A percentile compares a stretch with the other conserved stretches of the same genome.
phyloP scores from a whole-genome alignment of 2,329 filamentous ascomycete species.

The Penicillium verrucosum region DNA sequence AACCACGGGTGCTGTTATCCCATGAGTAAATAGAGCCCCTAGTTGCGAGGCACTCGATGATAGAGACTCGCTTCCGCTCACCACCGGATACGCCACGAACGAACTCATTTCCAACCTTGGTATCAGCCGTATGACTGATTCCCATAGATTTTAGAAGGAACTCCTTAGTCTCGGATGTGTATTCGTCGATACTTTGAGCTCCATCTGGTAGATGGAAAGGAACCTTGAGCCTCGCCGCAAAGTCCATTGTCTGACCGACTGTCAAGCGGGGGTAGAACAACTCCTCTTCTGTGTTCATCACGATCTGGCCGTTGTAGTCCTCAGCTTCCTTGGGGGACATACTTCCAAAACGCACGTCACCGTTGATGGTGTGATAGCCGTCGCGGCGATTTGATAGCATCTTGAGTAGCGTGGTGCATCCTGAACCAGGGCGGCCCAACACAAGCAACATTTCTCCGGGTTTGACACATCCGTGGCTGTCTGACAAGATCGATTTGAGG shows the following conservation, averaged over 20 bases:
- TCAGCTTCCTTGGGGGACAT: conserved; percentile 42
- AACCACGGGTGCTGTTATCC: conserved; percentile 12
- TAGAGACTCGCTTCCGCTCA: conserved; percentile 13
- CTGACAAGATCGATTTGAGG: conserved; percentile 55
- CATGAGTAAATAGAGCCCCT: conserved; percentile 5
- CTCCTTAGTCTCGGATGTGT: conserved; percentile 14
- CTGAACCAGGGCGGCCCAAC: conserved; percentile 63
- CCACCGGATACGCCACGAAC: conserved; percentile 13
- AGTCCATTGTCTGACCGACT: conserved; percentile 51
- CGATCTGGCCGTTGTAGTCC: conserved; percentile 56
- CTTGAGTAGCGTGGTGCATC: conserved; percentile 69
- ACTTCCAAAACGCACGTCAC: conserved; percentile 56
- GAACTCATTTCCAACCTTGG: conserved; percentile 12
- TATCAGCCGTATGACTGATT: conserved; percentile 5
- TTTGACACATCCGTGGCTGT: conserved; percentile 63
- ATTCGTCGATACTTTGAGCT: conserved; percentile 55
- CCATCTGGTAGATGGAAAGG: conserved; percentile 66
- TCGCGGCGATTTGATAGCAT: conserved; percentile 61
- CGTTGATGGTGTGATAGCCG: conserved; percentile 57
- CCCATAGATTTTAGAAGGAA: conserved; percentile 13
- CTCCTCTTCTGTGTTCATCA: conserved; percentile 54
- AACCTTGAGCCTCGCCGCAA: conserved; percentile 64
- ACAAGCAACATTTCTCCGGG: conserved; percentile 72
- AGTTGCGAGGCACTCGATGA: conserved; percentile 9
- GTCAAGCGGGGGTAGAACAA: conserved; percentile 51